Conservation (phyloP, 1,139 yeast species). For the Yamadazyma dushanensis region DNA sequence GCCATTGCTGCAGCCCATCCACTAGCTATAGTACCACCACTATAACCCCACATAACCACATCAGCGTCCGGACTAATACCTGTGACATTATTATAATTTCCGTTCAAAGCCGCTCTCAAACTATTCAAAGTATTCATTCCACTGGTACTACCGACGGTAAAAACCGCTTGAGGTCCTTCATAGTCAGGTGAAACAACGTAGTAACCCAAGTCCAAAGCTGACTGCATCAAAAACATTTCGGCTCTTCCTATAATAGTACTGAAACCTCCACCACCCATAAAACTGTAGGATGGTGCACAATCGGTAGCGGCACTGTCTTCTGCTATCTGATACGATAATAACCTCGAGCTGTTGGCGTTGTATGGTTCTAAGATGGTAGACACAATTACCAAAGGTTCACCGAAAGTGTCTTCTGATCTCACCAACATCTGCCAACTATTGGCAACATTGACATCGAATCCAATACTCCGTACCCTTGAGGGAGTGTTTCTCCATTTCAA, state of each 20-base stretch:
- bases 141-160: slow-evolving; percentile 31
- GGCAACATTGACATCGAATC: slow-evolving; percentile 20
- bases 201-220: slow-evolving; percentile 27
- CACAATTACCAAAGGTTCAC: slow-evolving; percentile 30
- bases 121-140: slow-evolving; percentile 35
- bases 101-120: slow-evolving; percentile 27
- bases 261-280: slow-evolving; percentile 22
- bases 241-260: slow-evolving; percentile 19
- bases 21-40: slow-evolving; percentile 41
- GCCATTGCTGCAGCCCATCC: slow-evolving; percentile 40
- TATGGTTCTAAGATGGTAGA: slow-evolving; percentile 34
- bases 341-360: slow-evolving; percentile 27
- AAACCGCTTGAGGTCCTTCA: slow-evolving; percentile 32
- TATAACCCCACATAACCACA: slow-evolving; percentile 37
- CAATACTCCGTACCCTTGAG: slow-evolving; percentile 17
- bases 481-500: slow-evolving; percentile 26
- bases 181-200: slow-evolving; percentile 37
- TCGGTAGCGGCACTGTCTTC: slow-evolving; percentile 29
- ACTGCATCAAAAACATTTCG: slow-evolving; percentile 28
- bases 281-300: slow-evolving; percentile 36
- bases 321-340: slow-evolving; percentile 34
- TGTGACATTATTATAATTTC: slow-evolving; percentile 22
- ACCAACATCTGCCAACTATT: slow-evolving; percentile 34
- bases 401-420: slow-evolving; percentile 30
- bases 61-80: slow-evolving; percentile 29